Percentiles rank a stretch among this genome's conserved stretches.
phyloP scores from a whole-genome alignment of 2,329 filamentous ascomycete genomes.

The Cladosporium sp. region DNA sequence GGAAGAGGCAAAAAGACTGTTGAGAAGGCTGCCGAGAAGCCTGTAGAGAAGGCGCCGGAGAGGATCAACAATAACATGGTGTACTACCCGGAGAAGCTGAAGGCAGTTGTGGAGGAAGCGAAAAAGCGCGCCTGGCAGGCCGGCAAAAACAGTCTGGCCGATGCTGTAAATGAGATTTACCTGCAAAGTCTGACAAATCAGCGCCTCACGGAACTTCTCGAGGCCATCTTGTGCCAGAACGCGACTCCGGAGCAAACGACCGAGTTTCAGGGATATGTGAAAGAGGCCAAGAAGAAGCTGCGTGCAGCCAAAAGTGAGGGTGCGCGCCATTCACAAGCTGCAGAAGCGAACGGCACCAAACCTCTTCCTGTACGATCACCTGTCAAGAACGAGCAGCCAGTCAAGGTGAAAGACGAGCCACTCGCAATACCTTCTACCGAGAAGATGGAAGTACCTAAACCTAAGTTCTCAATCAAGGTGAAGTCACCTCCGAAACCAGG shows the following conservation, averaged over 20 bases:
- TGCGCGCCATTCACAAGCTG: constrained; percentile 25
- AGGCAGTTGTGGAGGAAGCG: constrained; percentile 39
- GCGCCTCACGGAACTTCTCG: constrained; percentile 37
- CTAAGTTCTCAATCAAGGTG: constrained; percentile 29
- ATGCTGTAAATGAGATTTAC: constrained; percentile 42
- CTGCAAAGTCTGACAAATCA: constrained; percentile 36
- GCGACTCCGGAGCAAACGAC: constrained; percentile 36
- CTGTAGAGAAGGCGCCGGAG: not conserved
- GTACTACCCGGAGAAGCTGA: constrained; percentile 24
- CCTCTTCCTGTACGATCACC: constrained; percentile 25
- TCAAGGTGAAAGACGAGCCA: constrained; percentile 1
- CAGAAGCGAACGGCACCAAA: constrained; percentile 24
- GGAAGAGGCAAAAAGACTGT: not conserved
- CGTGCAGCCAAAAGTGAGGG: not conserved
- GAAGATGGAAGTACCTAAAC: constrained; percentile 21
- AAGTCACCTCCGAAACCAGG: constrained; percentile 22
- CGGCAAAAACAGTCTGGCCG: constrained; percentile 34
- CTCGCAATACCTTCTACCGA: constrained; percentile 30
- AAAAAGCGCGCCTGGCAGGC: constrained; percentile 37
- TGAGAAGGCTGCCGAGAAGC: not conserved
- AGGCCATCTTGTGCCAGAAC: constrained; percentile 40
- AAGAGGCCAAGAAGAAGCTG: constrained; percentile 39
- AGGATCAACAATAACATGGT: not conserved
- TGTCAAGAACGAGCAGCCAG: not conserved
- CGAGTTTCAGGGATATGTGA: constrained; percentile 42